Conservation (phyloP, 768 basidiomycete species). For the Mycena olivaceomarginata region DNA sequence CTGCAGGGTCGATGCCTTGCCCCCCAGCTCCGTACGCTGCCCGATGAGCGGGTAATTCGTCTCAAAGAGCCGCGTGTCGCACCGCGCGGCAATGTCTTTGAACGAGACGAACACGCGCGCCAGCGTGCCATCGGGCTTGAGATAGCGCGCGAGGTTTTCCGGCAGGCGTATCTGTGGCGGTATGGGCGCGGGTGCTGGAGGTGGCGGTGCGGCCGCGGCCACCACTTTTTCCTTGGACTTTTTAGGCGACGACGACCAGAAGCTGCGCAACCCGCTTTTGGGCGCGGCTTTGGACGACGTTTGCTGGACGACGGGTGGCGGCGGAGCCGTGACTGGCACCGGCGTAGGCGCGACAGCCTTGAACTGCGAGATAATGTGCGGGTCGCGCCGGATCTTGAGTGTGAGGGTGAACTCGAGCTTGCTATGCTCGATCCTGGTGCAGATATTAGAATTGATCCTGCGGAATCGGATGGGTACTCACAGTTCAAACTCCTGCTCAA, state of each 20-base stretch:
- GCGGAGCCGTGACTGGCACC: conserved; percentile 55
- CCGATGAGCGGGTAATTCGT: conserved; percentile 89
- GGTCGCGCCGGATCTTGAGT: conserved; percentile 90
- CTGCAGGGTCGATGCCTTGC: conserved; percentile 78
- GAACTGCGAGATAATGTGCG: conserved; percentile 88
- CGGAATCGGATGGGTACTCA: conserved; percentile 61
- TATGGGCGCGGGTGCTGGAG: conserved; percentile 60
- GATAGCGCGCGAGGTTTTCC: conserved; percentile 88
- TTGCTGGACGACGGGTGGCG: conserved; percentile 63
- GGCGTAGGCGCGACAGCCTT: conserved; percentile 76
- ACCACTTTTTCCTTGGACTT: conserved; percentile 71
- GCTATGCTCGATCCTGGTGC: conserved; percentile 88
- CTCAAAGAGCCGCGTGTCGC: conserved; percentile 91
- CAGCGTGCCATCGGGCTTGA: conserved; percentile 91
- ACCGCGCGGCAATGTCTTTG: conserved; percentile 88
- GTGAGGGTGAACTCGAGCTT: conserved; percentile 97
- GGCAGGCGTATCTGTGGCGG: conserved; percentile 64
- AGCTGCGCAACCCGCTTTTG: conserved; percentile 82
- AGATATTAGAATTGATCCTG: conserved; percentile 11
- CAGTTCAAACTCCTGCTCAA: conserved; percentile 94
- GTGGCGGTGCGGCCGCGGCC: neutral
- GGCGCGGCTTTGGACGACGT: conserved; percentile 76
- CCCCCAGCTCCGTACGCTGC: conserved; percentile 76
- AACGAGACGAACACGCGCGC: conserved; percentile 93
- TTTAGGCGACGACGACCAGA: conserved; percentile 87